Percentiles rank a stretch among this genome's conserved stretches.
These are phyloP conservation scores for Malus orientalis DNA, from an alignment of 306 rosid genomes.

Conservation along the genomic window DNA sequence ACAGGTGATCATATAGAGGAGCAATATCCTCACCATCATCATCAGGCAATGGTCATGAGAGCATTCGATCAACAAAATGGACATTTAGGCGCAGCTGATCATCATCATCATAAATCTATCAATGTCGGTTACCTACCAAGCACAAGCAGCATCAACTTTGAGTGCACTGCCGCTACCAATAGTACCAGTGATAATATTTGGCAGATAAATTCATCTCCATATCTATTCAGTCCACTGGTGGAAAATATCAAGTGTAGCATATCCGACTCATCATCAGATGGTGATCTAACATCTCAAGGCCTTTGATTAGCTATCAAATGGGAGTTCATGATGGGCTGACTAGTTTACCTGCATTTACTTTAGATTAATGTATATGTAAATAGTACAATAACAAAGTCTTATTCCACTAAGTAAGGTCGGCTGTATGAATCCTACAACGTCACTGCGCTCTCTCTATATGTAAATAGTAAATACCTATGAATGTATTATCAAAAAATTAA, in stretches of 20 bases:
- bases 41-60: slow-evolving; percentile 1
- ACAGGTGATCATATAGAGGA: slow-evolving; percentile 26
- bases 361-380: background rate
- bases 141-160: slow-evolving; percentile 24
- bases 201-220: slow-evolving; percentile 22
- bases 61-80: slow-evolving; percentile 24
- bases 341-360: background rate
- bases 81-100: background rate
- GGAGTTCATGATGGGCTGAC: background rate
- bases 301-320: background rate
- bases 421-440: too few species aligned
- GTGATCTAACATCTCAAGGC: slow-evolving; percentile 15
- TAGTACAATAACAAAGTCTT: too few species aligned
- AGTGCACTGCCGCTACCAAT: background rate
- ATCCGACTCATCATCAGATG: slow-evolving; percentile 42
- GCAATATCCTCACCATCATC: slow-evolving; percentile 15
- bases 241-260: slow-evolving; percentile 16
- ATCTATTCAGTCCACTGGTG: background rate
- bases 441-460: too few species aligned
- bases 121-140: slow-evolving; percentile 14
- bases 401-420: too few species aligned
- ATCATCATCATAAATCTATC: slow-evolving; percentile 13
- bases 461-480: background rate
- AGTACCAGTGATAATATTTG: slow-evolving; percentile 15
- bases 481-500: background rate